phyloP scores from a whole-genome alignment of 306 rosid genomes.

The Quercus bicolor region DNA sequence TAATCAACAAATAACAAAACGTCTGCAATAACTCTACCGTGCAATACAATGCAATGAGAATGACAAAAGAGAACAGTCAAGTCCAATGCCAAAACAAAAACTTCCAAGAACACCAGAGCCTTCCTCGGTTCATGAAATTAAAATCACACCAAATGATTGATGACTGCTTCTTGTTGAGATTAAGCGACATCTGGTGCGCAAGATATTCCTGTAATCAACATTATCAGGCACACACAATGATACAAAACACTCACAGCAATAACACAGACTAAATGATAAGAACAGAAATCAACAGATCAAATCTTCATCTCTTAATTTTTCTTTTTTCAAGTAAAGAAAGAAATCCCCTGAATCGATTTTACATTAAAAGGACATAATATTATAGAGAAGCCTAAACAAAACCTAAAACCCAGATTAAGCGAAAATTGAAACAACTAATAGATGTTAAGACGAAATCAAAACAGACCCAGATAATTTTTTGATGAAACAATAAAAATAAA shows the following conservation, averaged over 20 bases:
- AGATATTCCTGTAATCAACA: conserved; percentile 26
- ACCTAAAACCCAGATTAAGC: neutral
- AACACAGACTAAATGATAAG: neutral
- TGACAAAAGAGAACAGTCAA: conserved; percentile 16
- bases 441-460: neutral
- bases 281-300: neutral
- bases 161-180: conserved; percentile 28
- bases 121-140: conserved; percentile 39
- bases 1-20: neutral
- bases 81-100: conserved; percentile 55
- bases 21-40: neutral
- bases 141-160: conserved; percentile 14
- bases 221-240: neutral
- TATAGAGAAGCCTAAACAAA: neutral
- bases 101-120: conserved; percentile 42
- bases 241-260: neutral
- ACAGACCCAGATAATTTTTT: neutral
- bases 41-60: neutral
- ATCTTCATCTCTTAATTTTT: neutral
- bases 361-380: neutral
- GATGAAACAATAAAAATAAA: no score
- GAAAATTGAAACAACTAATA: neutral
- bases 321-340: neutral
- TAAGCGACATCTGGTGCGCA: conserved; percentile 43
- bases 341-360: neutral